A percentile compares a stretch with the other conserved stretches of the same genome.
These are phyloP conservation scores for Nigrospora oryzae DNA, from an alignment of 2,329 filamentous ascomycete genomes.

Conservation along the genomic window DNA sequence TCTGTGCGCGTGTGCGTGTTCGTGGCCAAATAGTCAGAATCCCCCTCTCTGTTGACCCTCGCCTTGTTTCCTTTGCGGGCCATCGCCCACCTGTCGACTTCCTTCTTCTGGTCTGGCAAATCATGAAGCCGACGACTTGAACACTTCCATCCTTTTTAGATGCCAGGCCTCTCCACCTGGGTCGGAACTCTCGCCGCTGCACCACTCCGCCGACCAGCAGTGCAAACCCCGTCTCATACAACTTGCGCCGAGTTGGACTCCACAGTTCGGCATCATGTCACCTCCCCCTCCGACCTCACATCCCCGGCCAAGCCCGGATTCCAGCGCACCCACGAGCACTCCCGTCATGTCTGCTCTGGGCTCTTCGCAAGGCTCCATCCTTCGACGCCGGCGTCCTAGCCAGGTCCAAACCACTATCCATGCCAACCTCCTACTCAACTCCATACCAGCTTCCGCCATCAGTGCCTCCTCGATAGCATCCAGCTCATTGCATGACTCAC, in stretches of 20 bases:
- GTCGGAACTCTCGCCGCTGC: slow-evolving; percentile 11
- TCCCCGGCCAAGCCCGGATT: slow-evolving; percentile 18
- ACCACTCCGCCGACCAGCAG: slow-evolving; percentile 13
- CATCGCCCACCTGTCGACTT: too few species aligned
- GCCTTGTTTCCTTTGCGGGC: slow-evolving; percentile 5
- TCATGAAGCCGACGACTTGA: slow-evolving; percentile 22
- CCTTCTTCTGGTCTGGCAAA: slow-evolving; percentile 1
- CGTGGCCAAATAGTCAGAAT: neutral
- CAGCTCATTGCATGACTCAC: slow-evolving; percentile 46
- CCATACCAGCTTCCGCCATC: slow-evolving; percentile 42
- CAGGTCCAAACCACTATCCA: slow-evolving; percentile 38
- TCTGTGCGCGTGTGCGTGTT: neutral
- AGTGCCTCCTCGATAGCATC: slow-evolving; percentile 49
- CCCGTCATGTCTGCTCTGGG: slow-evolving; percentile 33
- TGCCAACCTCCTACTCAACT: slow-evolving; percentile 25
- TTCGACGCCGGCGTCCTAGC: slow-evolving; percentile 34
- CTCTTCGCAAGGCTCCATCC: slow-evolving; percentile 26
- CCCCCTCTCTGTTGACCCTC: slow-evolving; percentile 1
- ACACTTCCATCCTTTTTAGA: slow-evolving; percentile 8
- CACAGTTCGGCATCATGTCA: slow-evolving; percentile 19
- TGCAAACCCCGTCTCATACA: slow-evolving; percentile 7
- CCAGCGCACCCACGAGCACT: slow-evolving; percentile 20
- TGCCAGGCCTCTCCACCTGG: slow-evolving; percentile 3
- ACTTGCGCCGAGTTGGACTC: slow-evolving; percentile 14
- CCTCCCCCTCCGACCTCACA: slow-evolving; percentile 21